Evolutionary conservation across 805 yeast species (phyloP), one percentile per base, ranked within the genome.

Genomic region (Yarrowia osloensis): DNA sequence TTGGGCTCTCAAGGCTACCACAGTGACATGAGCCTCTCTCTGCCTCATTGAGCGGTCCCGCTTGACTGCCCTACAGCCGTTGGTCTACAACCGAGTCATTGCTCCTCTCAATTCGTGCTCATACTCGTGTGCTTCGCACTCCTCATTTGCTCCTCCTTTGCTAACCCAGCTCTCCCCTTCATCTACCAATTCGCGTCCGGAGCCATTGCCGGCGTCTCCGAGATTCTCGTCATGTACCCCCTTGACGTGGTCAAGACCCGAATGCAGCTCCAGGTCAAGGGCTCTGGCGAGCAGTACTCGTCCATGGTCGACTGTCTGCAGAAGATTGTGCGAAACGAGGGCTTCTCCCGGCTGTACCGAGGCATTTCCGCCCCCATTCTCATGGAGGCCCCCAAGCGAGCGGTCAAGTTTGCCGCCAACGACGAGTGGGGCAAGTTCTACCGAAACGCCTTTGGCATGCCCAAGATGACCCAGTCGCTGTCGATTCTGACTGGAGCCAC

Each of bases 301-400:
- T 97, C 97, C 74, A 89, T 96, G 75, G 72, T 92, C 68, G 95
- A 91, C 75, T 91, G 97, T 77, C 78, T 95, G 72, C 79, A 83
- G 70, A 92, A 93, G 79, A 94, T 95, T 72, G 84, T 95, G 73
- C 86, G 85, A 73, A 87, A 85, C 72, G 99, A 95, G 78, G 99
- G 99, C 63, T 83, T 86, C 47, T 79, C 88, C 12, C 83, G 95
- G 70, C 84, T 94, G 68, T 95, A 95, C 80, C 87, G 93, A 76
- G 99, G 99, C 71, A 95, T 95, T 74, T 81, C 90, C 33, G 97
- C 99, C 26, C 99, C 99, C 37, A 91, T 95, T 72, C 82, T 95
- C 74, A 95, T 95, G 99, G 99, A 95, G 79, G 99, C 98, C 15
- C 99, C 99, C 71, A 95, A 95, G 83, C 87, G 99, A 81, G 99